These are phyloP conservation scores for Petunia secreta DNA, from an alignment of 257 asterid species.

Conservation along the genomic window DNA sequence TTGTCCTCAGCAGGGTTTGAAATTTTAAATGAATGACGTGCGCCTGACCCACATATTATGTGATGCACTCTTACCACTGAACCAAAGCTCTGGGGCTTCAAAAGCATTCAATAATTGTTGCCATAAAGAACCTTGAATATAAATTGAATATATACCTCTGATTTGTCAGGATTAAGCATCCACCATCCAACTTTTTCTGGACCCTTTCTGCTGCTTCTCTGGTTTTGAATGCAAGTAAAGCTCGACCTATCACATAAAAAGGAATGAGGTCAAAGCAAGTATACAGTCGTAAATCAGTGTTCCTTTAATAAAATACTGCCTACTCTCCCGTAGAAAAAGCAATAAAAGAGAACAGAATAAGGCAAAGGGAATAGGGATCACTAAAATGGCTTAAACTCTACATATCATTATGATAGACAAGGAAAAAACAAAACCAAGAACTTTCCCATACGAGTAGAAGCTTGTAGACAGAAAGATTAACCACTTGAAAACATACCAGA, in stretches of 20 bases:
- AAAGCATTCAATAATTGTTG: background rate
- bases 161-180: constrained; percentile 72
- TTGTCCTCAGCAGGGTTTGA: no score
- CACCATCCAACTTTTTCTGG: constrained; percentile 47
- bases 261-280: constrained; percentile 19
- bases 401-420: background rate
- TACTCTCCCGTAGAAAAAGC: background rate
- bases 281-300: background rate
- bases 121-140: constrained; percentile 10
- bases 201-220: constrained; percentile 62
- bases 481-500: constrained; percentile 52
- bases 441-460: constrained; percentile 6
- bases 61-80: no score
- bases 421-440: background rate
- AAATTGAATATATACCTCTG: constrained; percentile 52
- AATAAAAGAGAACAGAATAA: background rate
- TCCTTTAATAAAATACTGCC: background rate
- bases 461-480: constrained; percentile 4
- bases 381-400: background rate
- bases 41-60: no score
- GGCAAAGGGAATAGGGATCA: background rate
- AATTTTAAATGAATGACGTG: no score
- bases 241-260: constrained; percentile 62
- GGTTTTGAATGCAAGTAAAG: constrained; percentile 61
- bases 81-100: background rate